Evolutionary conservation across 2,329 filamentous ascomycete genomes (phyloP), one percentile per base, ranked within the genome.

Genomic region (Penicillium sp.): DNA sequence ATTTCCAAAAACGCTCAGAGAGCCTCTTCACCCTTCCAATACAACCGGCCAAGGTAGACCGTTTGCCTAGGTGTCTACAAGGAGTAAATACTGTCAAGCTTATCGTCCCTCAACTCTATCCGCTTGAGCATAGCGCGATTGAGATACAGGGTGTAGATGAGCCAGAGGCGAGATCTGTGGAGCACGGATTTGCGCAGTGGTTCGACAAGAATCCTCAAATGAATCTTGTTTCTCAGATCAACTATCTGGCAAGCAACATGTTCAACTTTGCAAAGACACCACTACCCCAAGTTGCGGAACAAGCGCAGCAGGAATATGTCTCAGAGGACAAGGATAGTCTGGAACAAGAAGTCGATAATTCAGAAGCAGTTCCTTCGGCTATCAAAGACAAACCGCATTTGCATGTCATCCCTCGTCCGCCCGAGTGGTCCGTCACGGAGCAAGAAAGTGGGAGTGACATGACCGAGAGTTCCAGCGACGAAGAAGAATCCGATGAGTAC

Each of bases 171-270:
- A 79, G 80, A 58, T 73, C 74, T 1, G 73, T 88, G 2, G 84
- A 90, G 65, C 74, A 77, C 44, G 73, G 83, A 0, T 93, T 91
- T 57, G 71, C 76, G 5, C 67, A 78, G 49, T 82, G 78, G 64
- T 76, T 79, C 12, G 68, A 67, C 26, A 73, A 80, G 45, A 77
- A 82, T 57, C 74, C 73, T 35, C 75, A 82, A 37, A 74, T 84
- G 70, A 83, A 78, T 8, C 67, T 93, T 47, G 85, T 86, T 70
- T 84, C 81, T 49, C 85, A 88, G 57, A 66, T 91, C 57, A 91
- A 91, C 62, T 88, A 84, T 59, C 70, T 91, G 6, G 76, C 81
- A 2, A 82, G 85, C 63, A 88, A 88, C 57, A 77, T 90, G 53
- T 81, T 87, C 59, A 67, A 71, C 2, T 73, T 91, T 60, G 83